Base-by-base conservation (phyloP, 2,329 filamentous ascomycete genomes). In the Neonectria faginata region DNA sequence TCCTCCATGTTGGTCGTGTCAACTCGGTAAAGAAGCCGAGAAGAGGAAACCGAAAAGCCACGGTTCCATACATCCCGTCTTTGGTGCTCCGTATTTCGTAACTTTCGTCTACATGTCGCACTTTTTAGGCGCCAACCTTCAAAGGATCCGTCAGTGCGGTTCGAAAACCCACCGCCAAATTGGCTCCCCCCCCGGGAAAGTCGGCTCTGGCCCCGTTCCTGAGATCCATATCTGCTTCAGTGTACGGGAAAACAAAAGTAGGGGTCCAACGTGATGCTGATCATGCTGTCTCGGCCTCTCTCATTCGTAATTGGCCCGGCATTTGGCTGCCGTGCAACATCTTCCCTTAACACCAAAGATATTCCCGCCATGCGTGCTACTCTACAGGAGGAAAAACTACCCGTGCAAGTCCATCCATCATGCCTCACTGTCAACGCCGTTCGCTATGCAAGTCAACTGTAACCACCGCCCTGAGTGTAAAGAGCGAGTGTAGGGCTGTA, bases 351-450 rank as follows among this genome's bases (percentile, higher is more conserved):
- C 25, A 51, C 48, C 20, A 33, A 36, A 51, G 36, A 33, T 29
- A 51, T 33, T 22, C 48, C 29, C 29, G n/a, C 18, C 48, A 51
- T 51, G 48, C 48, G 31, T 20, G 48, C 6, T 51, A 12, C 31
- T 12, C 31, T 12, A 20, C n/a, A 9, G 29, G n/a, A 4, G n/a
- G n/a, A 29, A 33, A 62, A 36, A 54, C 20, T 44, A 50, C 31
- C 39, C 63, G 63, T 61, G 39, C 57, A 62, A 65, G 53, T 48
- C 51, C 22, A 58, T 41, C 27, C 42, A 29, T 62, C 36, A 27
- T 52, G 57, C 56, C 63, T 62, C 41, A 42, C 39, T n/a, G 9
- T 42, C n/a, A 71, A 71, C 69, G 69, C 69, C 69, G 44, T 71
- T 39, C 69, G 69, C 69, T 71, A 70, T 71, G 69, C 65, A 58